Evolutionary conservation across 148 eudicot genomes (phyloP), one percentile per base, ranked within the genome.

Genomic region (Polygonum maritimum): DNA sequence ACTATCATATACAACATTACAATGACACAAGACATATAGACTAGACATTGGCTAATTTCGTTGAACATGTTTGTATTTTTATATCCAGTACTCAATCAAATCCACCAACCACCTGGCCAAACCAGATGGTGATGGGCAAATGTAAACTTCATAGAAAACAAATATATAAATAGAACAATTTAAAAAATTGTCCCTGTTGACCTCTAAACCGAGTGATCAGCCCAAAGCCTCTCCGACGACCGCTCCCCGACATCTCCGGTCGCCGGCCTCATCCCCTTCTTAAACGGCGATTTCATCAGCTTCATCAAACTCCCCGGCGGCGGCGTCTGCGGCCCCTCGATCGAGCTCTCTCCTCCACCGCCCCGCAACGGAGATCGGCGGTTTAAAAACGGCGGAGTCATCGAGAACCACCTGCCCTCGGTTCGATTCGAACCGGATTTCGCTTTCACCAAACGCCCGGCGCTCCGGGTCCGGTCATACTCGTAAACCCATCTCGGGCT

Each of bases 151-250:
- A 15, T 14, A 15, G 57, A 51, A 14, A 2, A 14, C 3, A n/a
- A 19, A 15, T 49, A 12, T 49, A 51, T 15, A 0, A 35, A 36
- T 15, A 38, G 14, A 60, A 60, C 45, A 36, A 35, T 35, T 9
- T 11, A 26, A 7, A 16, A 65, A 33, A 67, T 38, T 67, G 3
- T 36, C 21, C 4, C 44, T 10, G 71, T 35, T 67, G 71, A 67
- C 71, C 16, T 35, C 45, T 67, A 67, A 67, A 67, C 71, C 6
- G 71, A 67, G 19, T n/a, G 52, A 44, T 44, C 35, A 44, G 35
- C 75, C 49, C 49, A 72, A 19, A 72, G 75, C 75, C 49, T 72
- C 26, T 72, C 75, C 7, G 75, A 72, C 31, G 75, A 72, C 7
- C 75, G 75, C 54, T 72, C 75, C 8, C 75, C 75, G 0, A 21